Evolutionary conservation across 129 eudicot species (phyloP), one percentile per base, ranked within the genome.

Genomic region (Helianthus tuberosus): DNA sequence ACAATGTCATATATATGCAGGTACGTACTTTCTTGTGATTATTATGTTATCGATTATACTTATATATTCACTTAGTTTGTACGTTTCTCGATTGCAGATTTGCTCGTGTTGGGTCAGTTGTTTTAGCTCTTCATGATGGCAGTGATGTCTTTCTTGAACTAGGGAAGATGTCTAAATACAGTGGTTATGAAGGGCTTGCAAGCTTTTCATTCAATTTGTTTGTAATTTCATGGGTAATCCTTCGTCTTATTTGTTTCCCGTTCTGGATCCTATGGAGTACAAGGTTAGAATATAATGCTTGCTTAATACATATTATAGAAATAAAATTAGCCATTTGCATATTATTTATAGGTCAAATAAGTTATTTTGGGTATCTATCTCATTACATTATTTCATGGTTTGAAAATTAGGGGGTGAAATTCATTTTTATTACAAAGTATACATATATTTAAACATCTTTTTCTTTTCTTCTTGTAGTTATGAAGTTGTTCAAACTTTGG

Each of bases 91-190:
- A 3, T 80, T 81, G 50, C 88, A 92, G 97, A 78, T 89, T 92
- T 78, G 86, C 84, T 12, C 96, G 96, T 47, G 91, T 81, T 60
- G 97, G 97, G 20, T 92, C 97, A 32, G 86, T 92, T 76, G 83
- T 89, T 76, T 85, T 92, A 78, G 97, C 96, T 69, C 87, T 92
- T 82, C 97, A 92, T 66, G 97, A 92, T 80, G 97, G 89, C 23
- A 92, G 89, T 70, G 97, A 92, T 75, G 91, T 92, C 32, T 89
- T 89, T 77, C 90, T 92, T 54, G 97, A 92, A 80, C 73, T 92
- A n/a, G 97, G 97, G 66, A 92, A 92, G 86, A 92, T 92, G 96
- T 92, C 96, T 53, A 92, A 89, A 61, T 92, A 92, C 73, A 81
- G 96, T 60, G 91, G 91, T 6, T 84, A 80, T 3, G 91, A 92